Base-by-base conservation (phyloP, 129 eudicot species). In the Arctium lappa region DNA sequence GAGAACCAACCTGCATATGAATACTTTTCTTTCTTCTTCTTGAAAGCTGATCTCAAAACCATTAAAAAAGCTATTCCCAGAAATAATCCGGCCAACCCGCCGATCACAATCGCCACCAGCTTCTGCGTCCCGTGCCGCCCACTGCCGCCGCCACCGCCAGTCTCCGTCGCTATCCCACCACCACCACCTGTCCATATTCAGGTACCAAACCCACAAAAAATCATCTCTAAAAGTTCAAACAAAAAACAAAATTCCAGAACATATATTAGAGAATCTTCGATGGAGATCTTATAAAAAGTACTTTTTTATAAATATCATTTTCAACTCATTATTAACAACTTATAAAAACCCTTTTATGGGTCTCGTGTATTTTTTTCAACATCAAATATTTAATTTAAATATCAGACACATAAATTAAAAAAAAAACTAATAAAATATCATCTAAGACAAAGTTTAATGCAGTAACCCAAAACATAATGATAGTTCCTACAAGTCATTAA, bases 21-120 rank as follows among this genome's bases (percentile, higher is more conserved):
- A 6, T 84, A 74, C 78, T 90, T 87, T 71, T 86, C 82, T 32
- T 86, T 83, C 86, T 92, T 92, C 88, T 94, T 94, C 92, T 85
- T 92, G 73, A 94, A 82, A 66, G 91, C 91, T 15, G 97, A 92
- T 86, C 83, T 94, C 40, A 83, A 81, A 70, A 89, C 91, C 80
- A 94, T 75, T 81, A 94, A 81, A 30, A 88, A 90, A 6, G 94
- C 94, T 29, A 89, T 85, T 30, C 81, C 84, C 79, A 94, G 82
- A 46, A 94, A 97, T 69, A 88, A 75, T 9, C 91, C 98, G 8
- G 85, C 97, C 38, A 91, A 68, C 33, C 94, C 97, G 34, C 98
- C 98, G 73, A 94, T 83, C 29, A 94, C 87, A 39, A 94, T 90
- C 5, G 98, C 98, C 44, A 94, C 95, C n/a, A 89, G 88, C 89